Base-by-base conservation (phyloP, 2,329 filamentous ascomycete species). In the Pseudogymnoascus sp. region DNA sequence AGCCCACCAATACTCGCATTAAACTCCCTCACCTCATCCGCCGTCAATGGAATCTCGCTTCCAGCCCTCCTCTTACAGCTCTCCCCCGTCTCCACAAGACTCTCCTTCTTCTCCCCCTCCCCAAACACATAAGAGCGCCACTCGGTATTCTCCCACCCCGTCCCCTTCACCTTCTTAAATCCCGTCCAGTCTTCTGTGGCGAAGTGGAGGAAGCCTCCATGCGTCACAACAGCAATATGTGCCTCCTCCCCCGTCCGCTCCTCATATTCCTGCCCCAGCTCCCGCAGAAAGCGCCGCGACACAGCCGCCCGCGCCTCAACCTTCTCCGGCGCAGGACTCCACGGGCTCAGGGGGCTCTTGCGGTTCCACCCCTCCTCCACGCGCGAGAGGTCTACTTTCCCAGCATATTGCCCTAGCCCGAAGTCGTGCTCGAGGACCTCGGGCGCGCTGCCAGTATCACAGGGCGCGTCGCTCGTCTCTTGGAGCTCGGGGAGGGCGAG, bases 181-280 rank as follows among this genome's bases (percentile, higher is more conserved):
- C 85, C 88, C 61, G 84, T 79, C 84, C 87, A 95, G 70, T 96
- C 91, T 67, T 92, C 84, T 0, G 90, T 94, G 66, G 96, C 77
- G 69, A 91, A 95, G 73, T 96, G 92, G 69, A 96, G 72, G 68
- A 92, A 89, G 0, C 89, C 90, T 1, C 92, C 92, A 69, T 96
- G 92, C 2, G 90, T 88, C 6, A 95, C 90, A 1, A 92, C 80
- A 0, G 88, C 84, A 28, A 96, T 83, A 68, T 93, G 83, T 3
- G 77, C 78, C 69, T 89, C 85, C 68, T 70, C 8, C 66, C 70
- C 68, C 76, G 76, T 39, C 11, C 39, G 63, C 33, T 2, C 12
- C 28, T 28, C 9, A 23, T 42, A 16, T 16, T 36, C 14, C 1
- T 49, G 5, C 1, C 62, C 69, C 2, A 81, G 65, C 0, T 80